Conservation (phyloP, 208 protist species). For the Endotrypanum monterogeii region DNA sequence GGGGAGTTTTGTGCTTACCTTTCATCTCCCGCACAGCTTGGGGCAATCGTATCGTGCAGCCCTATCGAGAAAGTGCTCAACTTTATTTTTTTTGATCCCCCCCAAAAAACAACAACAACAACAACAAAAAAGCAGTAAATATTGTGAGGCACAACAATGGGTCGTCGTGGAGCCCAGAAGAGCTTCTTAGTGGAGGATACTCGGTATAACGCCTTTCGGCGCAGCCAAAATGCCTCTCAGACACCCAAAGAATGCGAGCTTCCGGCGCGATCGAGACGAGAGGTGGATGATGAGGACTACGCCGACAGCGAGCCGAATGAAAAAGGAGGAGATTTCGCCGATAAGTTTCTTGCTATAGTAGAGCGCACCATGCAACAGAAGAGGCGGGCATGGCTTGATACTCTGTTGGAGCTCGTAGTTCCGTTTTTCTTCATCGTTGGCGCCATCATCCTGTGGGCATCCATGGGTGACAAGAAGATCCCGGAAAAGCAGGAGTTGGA, state of each 20-base stretch:
- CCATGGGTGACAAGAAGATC: slow-evolving; percentile 38
- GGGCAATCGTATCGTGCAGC: too few relatives aligned
- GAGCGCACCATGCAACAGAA: slow-evolving; percentile 51
- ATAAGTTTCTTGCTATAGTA: slow-evolving; percentile 49
- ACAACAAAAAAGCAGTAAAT: too few relatives aligned
- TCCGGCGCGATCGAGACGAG: not conserved
- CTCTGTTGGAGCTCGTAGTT: slow-evolving; percentile 45
- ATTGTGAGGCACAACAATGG: slow-evolving; percentile 22
- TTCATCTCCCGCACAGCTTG: too few relatives aligned
- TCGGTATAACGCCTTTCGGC: not conserved
- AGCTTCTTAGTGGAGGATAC: not conserved
- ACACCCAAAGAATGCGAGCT: not conserved
- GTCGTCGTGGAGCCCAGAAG: slow-evolving; percentile 21
- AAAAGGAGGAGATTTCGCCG: slow-evolving; percentile 39
- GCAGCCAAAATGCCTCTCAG: slow-evolving; percentile 24
- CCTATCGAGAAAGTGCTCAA: too few relatives aligned
- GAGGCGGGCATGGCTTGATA: slow-evolving; percentile 22
- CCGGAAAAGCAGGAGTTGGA: slow-evolving; percentile 6
- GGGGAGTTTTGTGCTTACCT: too few relatives aligned
- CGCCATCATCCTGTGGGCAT: slow-evolving; percentile 45
- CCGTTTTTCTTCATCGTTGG: slow-evolving; percentile 54
- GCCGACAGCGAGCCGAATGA: slow-evolving; percentile 33
- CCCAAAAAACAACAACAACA: too few relatives aligned
- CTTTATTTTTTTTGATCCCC: too few relatives aligned
- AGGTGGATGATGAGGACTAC: slow-evolving; percentile 17